Evolutionary conservation across 352 stramenopile genomes (phyloP), one percentile per base, ranked within the genome.

Genomic region (Phytophthora constricta): DNA sequence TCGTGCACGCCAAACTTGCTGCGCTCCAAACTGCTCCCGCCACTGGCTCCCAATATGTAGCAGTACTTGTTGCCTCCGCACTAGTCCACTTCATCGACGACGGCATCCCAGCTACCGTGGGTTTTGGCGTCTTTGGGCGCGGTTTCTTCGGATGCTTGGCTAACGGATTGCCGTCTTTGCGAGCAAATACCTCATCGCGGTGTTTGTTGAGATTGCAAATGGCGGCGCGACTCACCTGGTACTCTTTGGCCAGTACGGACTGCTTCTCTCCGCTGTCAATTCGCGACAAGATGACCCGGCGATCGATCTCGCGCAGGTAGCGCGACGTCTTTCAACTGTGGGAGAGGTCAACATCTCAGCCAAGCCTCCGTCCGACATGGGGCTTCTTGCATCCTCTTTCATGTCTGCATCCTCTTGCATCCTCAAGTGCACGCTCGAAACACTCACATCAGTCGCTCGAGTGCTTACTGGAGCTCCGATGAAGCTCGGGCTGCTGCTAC

Each of bases 171-270:
- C 77, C 62, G 67, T 84, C 61, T 43, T 71, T 68, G 14, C 78
- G 66, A 5, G 74, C 76, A 33, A 90, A 23, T 1, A 89, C 80
- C 5, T 69, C 62, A n/a, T 83, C 70, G 8, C 82, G 62, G 46
- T 90, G 78, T 62, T 90, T 90, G 65, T 84, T 79, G 19, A 84
- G 62, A 52, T 90, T 90, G 58, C 79, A 87, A 37, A 90, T 90
- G n/a, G 79, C 77, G 0, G 82, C 77, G 13, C 82, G 82, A 43
- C 72, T 89, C 31, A 90, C 80, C 16, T 79, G 64, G 51, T 83
- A 90, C 56, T 90, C 83, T 60, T 87, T 89, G 13, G 83, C 79
- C 2, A 90, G 70, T 20, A 70, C 74, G 0, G 83, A 76, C 26
- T 90, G 79, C 52, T 88, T 87, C 64, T 91, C 83, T 4, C 82